A percentile compares a stretch with the other conserved stretches of the same genome.
Conservation (phyloP, 441 rosid genomes). For the Adansonia gregorii region DNA sequence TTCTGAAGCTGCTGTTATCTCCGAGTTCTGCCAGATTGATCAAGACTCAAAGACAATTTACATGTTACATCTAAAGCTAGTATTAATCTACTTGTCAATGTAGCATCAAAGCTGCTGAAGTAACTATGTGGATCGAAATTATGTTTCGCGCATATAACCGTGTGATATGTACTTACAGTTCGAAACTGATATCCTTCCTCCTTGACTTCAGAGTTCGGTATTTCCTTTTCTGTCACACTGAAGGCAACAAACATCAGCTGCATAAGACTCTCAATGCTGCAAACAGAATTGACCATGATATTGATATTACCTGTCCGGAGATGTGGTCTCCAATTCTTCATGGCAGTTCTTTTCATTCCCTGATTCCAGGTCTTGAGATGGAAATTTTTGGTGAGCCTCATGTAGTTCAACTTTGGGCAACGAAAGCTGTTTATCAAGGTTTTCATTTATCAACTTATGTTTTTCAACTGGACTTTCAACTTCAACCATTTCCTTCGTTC, state of each 20-base stretch:
- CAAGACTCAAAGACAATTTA: conserved; percentile 2
- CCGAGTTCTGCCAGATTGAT: conserved; percentile 62
- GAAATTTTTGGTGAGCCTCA: conserved; percentile 45
- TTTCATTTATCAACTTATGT: conserved; percentile 43
- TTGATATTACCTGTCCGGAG: conserved; percentile 55
- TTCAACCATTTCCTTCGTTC: conserved; percentile 38
- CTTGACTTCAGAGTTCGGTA: conserved; percentile 37
- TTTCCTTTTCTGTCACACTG: conserved; percentile 53
- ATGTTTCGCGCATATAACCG: not conserved
- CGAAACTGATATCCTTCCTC: conserved; percentile 57
- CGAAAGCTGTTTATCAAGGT: conserved; percentile 41
- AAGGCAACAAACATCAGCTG: conserved; percentile 32
- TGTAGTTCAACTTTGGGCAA: conserved; percentile 44
- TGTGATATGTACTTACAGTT: conserved; percentile 55
- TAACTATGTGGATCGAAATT: conserved; percentile 10
- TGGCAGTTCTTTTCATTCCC: conserved; percentile 50
- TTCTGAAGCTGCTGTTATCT: conserved; percentile 86
- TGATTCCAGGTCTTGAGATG: conserved; percentile 50
- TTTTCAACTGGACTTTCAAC: conserved; percentile 51
- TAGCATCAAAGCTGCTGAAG: not conserved
- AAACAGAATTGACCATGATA: not conserved
- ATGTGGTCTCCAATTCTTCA: conserved; percentile 50
- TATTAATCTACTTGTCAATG: not conserved
- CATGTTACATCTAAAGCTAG: not conserved
- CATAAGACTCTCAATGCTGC: conserved; percentile 31